Conservation (phyloP, 2,329 filamentous ascomycete genomes). For the Fusarium fracticaudum region DNA sequence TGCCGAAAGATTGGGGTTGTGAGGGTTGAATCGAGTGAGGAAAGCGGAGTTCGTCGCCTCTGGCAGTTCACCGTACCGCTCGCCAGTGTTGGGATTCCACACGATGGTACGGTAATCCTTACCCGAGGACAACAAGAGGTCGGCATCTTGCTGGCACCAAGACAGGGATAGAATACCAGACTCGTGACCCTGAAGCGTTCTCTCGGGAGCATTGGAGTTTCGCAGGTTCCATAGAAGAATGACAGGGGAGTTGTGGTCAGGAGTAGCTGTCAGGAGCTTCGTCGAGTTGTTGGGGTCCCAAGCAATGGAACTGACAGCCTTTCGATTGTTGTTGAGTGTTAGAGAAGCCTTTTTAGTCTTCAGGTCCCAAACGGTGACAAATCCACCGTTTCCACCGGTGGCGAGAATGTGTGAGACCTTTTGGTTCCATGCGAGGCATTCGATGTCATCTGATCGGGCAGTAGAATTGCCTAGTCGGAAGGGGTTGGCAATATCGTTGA, state of each 20-base stretch:
- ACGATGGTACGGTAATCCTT: conserved; percentile 96
- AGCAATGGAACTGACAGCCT: conserved; percentile 92
- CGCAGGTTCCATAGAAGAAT: conserved; percentile 95
- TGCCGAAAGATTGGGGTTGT: conserved; percentile 90
- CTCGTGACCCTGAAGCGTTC: conserved; percentile 89
- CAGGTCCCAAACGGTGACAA: conserved; percentile 98
- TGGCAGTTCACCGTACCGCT: conserved; percentile 89
- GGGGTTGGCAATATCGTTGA: conserved; percentile 88
- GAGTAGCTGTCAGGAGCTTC: conserved; percentile 90
- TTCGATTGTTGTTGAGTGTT: conserved; percentile 94
- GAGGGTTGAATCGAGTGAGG: conserved; percentile 91
- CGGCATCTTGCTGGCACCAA: conserved; percentile 92
- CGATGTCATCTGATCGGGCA: conserved; percentile 92
- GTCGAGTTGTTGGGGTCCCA: conserved; percentile 98
- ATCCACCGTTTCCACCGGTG: conserved; percentile 90
- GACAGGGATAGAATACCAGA: conserved; percentile 92
- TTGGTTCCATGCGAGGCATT: conserved; percentile 97
- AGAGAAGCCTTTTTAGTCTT: conserved; percentile 98
- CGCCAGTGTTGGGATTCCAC: conserved; percentile 95
- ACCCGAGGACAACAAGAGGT: conserved; percentile 89
- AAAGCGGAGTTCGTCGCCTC: conserved; percentile 99
- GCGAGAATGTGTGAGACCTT: conserved; percentile 97
- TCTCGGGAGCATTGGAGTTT: conserved; percentile 94
- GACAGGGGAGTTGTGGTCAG: conserved; percentile 86
- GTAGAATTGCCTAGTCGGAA: conserved; percentile 89